Base-by-base conservation (phyloP, 75 land plant genomes). In the Adiantum capillusveneris region DNA sequence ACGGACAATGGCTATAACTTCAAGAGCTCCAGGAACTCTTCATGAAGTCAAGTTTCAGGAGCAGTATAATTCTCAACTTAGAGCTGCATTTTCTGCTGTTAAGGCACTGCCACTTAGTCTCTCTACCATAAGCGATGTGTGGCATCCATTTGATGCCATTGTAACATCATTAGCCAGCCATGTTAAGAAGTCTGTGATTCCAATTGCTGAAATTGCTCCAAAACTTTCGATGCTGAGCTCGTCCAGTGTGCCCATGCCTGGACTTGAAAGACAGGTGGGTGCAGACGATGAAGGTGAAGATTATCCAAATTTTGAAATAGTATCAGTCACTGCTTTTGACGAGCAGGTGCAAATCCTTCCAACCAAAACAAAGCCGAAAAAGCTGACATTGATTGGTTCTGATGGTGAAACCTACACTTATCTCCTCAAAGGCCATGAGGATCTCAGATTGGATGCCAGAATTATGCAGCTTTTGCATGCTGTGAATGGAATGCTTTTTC, bases 231-330 rank as follows among this genome's bases (percentile, higher is more conserved):
- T 30, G 19, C 71, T 95, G n/a, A 69, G 77, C 28, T 80, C 86
- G 48, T 84, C 99, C 58, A 81, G 82, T 70, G 90, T 87, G n/a
- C 99, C 99, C 51, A 84, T 95, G 88, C 99, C 99, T 62, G 99
- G 99, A 53, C 76, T 89, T 60, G 99, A 91, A 72, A 82, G 64
- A 65, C 86, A 85, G 58, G 68, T 75, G 7, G 25, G 78, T 44
- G 79, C 75, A 29, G 54, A 77, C 49, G 51, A 41, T 34, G 65
- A 58, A 20, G 49, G 63, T 34, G 20, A 44, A 31, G 25, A 16
- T 25, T 36, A 45, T 48, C 48, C 59, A 19, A 52, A 57, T 13
- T 68, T 69, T 34, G 88, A 80, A 29, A 69, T 78, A 39, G 74
- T 95, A 11, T 84, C 97, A 30, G 70, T 95, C 49, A 74, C 89